Evolutionary conservation across 192 early-diverging fungal species (phyloP).

Genomic region (Funneliformis mosseae): DNA sequence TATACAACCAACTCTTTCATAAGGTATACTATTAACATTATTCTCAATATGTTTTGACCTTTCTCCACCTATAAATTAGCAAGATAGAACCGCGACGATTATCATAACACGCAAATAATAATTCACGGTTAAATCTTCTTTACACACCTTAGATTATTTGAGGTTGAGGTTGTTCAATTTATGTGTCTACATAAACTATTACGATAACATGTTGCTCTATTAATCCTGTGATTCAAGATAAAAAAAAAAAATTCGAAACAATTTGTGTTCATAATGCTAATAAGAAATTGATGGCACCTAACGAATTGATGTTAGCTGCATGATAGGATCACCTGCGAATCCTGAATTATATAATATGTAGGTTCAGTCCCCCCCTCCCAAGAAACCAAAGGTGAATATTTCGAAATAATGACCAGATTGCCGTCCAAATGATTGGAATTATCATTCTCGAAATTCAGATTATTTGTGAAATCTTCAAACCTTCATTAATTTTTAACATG

Average conservation of each 20-base stretch:
- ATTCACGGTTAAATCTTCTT: not conserved
- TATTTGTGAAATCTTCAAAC: not conserved
- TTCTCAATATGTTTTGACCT: not conserved
- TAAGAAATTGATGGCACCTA: slow-evolving; percentile 3
- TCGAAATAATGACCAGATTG: not conserved
- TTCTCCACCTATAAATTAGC: not conserved
- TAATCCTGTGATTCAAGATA: not conserved
- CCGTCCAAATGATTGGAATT: slow-evolving; percentile 1
- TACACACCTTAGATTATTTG: not conserved
- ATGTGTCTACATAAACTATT: not conserved
- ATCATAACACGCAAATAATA: not conserved
- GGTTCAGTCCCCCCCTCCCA: slow-evolving; percentile 34
- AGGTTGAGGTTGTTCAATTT: not conserved
- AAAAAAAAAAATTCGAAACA: not conserved
- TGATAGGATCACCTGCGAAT: not conserved
- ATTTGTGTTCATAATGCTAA: not conserved
- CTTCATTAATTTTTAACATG: not conserved
- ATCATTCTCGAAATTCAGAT: not conserved
- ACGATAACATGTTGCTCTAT: slow-evolving; percentile 31
- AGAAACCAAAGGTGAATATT: slow-evolving; percentile 20
- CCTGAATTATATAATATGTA: slow-evolving; percentile 13
- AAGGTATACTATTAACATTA: not conserved
- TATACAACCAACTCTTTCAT: not conserved
- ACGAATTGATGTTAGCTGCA: not conserved
- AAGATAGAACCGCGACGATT: not conserved